Conservation (phyloP, 345 rosid genomes). For the Eucalyptus cloeziana region DNA sequence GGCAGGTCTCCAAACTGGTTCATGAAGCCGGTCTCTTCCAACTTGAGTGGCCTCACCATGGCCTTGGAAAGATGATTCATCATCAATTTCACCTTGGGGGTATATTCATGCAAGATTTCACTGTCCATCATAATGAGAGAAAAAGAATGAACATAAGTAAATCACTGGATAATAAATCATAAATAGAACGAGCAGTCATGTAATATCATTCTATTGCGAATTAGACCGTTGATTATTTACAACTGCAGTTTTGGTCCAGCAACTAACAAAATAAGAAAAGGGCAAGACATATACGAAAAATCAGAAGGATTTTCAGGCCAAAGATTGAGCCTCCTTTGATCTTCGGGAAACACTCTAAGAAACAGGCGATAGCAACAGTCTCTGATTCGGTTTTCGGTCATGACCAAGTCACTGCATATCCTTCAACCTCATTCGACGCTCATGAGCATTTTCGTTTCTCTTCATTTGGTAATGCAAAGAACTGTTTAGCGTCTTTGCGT, state of each 20-base stretch:
- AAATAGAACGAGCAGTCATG: background rate
- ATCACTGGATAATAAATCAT: background rate
- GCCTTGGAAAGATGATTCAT: slow-evolving; percentile 24
- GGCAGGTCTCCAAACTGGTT: slow-evolving; percentile 21
- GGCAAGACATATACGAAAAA: slow-evolving; percentile 10
- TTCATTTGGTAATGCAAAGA: slow-evolving; percentile 23
- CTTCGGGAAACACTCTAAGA: slow-evolving; percentile 27
- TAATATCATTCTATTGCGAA: background rate
- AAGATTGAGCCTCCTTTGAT: slow-evolving; percentile 16
- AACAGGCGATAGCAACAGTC: slow-evolving; percentile 38
- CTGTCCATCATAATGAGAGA: background rate
- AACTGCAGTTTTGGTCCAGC: background rate
- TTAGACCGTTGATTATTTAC: background rate
- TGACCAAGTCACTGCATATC: slow-evolving; percentile 30
- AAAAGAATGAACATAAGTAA: background rate
- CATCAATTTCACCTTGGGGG: slow-evolving; percentile 4
- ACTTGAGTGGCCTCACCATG: slow-evolving; percentile 19
- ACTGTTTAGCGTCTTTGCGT: slow-evolving; percentile 11
- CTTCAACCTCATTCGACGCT: slow-evolving; percentile 20
- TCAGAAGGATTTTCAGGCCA: slow-evolving; percentile 38
- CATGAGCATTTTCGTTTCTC: slow-evolving; percentile 24
- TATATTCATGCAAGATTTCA: slow-evolving; percentile 10
- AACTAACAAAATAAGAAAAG: background rate
- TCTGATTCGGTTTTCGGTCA: slow-evolving; percentile 19
- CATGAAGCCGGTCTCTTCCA: slow-evolving; percentile 28